Conservation (phyloP, 176 grass and related monocot species). For the Oryza meyeriana region DNA sequence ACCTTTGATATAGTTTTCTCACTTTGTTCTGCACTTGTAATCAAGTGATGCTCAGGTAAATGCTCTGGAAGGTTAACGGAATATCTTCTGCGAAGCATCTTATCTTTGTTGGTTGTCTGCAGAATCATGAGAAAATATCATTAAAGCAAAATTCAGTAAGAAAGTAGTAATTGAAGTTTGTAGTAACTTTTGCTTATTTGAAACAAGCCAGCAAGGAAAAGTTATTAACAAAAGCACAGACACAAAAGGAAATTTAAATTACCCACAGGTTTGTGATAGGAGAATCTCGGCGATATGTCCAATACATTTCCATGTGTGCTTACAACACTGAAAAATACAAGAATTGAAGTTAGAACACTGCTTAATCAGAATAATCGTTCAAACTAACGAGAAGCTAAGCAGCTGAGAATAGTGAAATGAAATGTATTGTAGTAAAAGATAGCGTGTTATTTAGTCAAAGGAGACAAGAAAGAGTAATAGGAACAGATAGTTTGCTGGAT, state of each 20-base stretch:
- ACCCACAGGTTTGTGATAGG: conserved; percentile 68
- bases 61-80: conserved; percentile 41
- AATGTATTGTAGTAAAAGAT: conserved; percentile 3
- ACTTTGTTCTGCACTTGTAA: conserved; percentile 17
- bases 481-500: background rate
- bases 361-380: background rate
- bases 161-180: background rate
- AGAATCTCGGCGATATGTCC: conserved; percentile 49
- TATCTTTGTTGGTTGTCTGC: conserved; percentile 36
- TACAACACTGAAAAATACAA: conserved; percentile 43
- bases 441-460: conserved; percentile 12
- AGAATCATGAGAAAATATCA: background rate
- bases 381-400: conserved; percentile 17
- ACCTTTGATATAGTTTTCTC: conserved; percentile 49
- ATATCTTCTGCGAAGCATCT: conserved; percentile 28
- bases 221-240: background rate
- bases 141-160: background rate
- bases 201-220: background rate
- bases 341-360: background rate
- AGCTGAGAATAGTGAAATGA: conserved; percentile 7
- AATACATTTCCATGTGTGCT: conserved; percentile 27
- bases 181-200: background rate
- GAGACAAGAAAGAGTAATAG: background rate
- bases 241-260: conserved; percentile 31
- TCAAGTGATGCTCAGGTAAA: conserved; percentile 9